phyloP scores from a whole-genome alignment of 202 grass and related monocot genomes.

The Setaria italica region DNA sequence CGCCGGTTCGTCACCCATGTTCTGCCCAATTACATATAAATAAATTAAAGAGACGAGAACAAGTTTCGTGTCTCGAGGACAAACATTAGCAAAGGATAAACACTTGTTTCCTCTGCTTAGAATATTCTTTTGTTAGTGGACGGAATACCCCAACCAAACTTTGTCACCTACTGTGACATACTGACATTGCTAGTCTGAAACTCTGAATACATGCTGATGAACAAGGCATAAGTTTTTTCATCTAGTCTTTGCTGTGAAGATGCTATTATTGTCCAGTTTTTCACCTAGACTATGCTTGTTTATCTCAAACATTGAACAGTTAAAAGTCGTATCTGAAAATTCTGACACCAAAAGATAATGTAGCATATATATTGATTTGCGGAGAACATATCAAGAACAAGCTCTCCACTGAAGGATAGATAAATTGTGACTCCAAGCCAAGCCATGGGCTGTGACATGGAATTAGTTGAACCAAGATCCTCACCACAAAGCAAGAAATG shows the following conservation, averaged over 20 bases:
- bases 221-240: neutral
- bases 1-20: constrained; percentile 59
- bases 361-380: constrained; percentile 1
- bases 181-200: neutral
- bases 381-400: constrained; percentile 22
- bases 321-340: neutral
- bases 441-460: constrained; percentile 39
- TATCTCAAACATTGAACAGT: neutral
- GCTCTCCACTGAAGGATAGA: constrained; percentile 2
- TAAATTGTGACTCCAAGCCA: constrained; percentile 28
- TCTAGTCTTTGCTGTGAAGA: neutral
- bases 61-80: constrained; percentile 59
- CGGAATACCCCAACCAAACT: constrained; percentile 26
- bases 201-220: neutral
- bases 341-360: neutral
- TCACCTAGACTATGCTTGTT: neutral
- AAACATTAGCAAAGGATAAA: constrained; percentile 47
- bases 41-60: constrained; percentile 40
- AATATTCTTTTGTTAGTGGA: constrained; percentile 11
- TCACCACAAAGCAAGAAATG: constrained; percentile 36
- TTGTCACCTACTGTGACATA: neutral
- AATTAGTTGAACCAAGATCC: neutral
- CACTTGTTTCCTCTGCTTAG: constrained; percentile 36
- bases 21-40: constrained; percentile 40
- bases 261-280: neutral